Evolutionary conservation across 2,329 filamentous ascomycete genomes (phyloP).

Genomic region (Hirsutella minnesotensis): DNA sequence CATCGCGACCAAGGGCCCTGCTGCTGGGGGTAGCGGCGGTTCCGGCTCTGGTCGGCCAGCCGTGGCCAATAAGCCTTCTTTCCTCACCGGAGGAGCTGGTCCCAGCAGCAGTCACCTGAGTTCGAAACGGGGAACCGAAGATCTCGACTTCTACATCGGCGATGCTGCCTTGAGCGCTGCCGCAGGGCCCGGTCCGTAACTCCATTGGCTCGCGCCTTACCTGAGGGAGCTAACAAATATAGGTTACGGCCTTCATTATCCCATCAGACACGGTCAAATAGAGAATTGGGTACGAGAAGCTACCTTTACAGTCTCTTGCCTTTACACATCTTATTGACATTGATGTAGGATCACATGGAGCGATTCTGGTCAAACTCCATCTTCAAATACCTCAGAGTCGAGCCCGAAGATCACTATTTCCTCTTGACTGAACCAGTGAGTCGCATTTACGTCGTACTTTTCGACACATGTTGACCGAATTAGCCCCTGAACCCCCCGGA

Average conservation of each 20-base stretch:
- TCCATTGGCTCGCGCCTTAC: constrained; percentile 1
- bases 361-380: constrained; percentile 99
- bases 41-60: constrained; percentile 80
- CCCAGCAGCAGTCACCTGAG: constrained; percentile 65
- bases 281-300: constrained; percentile 76
- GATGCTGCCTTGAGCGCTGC: constrained; percentile 85
- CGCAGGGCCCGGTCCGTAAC: constrained; percentile 59
- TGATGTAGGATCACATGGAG: constrained; percentile 84
- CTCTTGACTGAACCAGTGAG: constrained; percentile 90
- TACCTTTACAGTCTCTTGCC: background rate
- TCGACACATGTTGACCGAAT: background rate
- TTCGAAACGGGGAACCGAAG: constrained; percentile 89
- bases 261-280: constrained; percentile 94
- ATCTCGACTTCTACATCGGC: constrained; percentile 97
- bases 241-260: constrained; percentile 95
- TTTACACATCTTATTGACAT: constrained; percentile 15
- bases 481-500: constrained; percentile 95
- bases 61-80: constrained; percentile 90
- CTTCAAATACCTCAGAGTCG: constrained; percentile 97
- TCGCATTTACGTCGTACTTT: background rate
- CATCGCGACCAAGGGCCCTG: constrained; percentile 78
- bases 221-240: constrained; percentile 5
- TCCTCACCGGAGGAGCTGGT: constrained; percentile 82
- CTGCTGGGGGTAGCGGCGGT: constrained; percentile 56
- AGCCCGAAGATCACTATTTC: constrained; percentile 98